Evolutionary conservation across 768 basidiomycete genomes (phyloP).

Genomic region (Kwoniella sp.): DNA sequence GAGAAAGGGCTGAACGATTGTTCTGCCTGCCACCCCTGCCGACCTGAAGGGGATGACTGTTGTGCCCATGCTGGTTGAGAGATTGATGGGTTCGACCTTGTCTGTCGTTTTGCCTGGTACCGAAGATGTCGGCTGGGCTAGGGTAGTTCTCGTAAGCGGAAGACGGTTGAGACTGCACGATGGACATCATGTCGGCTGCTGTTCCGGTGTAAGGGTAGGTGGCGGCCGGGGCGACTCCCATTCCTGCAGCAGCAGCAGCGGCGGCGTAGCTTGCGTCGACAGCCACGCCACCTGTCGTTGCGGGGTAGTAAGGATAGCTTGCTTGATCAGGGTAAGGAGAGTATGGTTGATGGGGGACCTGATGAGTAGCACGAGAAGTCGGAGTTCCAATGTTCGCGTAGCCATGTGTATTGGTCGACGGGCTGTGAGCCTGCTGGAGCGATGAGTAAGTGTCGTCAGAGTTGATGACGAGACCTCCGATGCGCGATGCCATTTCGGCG

Average conservation of each 20-base stretch:
- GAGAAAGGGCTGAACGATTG: not conserved
- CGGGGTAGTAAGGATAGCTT: slow-evolving; percentile 15
- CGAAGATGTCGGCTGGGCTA: slow-evolving; percentile 4
- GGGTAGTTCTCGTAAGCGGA: slow-evolving; percentile 13
- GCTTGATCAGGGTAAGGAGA: slow-evolving; percentile 9
- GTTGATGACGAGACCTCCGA: slow-evolving; percentile 16
- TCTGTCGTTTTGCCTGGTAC: not conserved
- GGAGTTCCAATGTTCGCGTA: slow-evolving; percentile 17
- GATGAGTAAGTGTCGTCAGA: not conserved
- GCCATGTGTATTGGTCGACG: not conserved
- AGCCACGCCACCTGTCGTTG: not conserved
- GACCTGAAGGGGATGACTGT: not conserved
- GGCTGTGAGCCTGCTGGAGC: slow-evolving; percentile 11
- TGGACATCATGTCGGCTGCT: slow-evolving; percentile 2
- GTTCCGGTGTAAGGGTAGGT: slow-evolving; percentile 8
- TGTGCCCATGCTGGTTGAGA: not conserved
- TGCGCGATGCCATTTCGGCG: slow-evolving; percentile 14
- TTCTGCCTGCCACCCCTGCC: slow-evolving; percentile 4
- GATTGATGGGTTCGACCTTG: not conserved
- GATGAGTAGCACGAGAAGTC: not conserved
- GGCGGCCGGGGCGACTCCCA: not conserved
- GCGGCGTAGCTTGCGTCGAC: slow-evolving; percentile 10
- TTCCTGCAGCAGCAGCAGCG: not conserved
- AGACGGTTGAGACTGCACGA: slow-evolving; percentile 1
- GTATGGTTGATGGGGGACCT: not conserved